Percentiles rank a stretch among this genome's conserved stretches.
Conservation (phyloP, 352 stramenopile genomes). For the Phytophthora sp. region DNA sequence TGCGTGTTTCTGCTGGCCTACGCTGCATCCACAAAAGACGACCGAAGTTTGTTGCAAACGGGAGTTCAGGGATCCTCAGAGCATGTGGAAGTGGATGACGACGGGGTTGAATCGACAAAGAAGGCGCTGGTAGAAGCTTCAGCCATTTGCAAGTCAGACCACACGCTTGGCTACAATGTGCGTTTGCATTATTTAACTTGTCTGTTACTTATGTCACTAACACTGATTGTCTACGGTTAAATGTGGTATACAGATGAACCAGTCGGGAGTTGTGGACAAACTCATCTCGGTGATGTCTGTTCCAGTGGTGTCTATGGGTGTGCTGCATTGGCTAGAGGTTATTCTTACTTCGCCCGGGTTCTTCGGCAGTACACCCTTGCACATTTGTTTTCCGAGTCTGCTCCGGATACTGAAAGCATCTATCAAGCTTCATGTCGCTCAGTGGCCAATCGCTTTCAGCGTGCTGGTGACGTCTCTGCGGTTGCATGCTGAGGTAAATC, state of each 20-base stretch:
- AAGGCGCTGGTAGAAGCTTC: constrained; percentile 75
- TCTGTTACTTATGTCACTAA: background rate
- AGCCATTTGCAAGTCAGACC: constrained; percentile 81
- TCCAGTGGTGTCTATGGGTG: constrained; percentile 87
- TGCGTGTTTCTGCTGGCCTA: constrained; percentile 81
- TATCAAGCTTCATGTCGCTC: constrained; percentile 76
- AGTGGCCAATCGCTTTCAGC: constrained; percentile 86
- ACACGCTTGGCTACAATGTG: constrained; percentile 89
- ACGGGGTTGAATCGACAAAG: constrained; percentile 69
- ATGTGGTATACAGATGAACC: constrained; percentile 74
- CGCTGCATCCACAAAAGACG: constrained; percentile 75
- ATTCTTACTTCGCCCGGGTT: constrained; percentile 76
- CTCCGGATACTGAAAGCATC: constrained; percentile 79
- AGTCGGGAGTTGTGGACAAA: constrained; percentile 83
- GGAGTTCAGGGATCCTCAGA: constrained; percentile 22
- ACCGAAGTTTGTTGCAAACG: constrained; percentile 75
- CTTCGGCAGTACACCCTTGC: constrained; percentile 83
- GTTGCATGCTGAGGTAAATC: constrained; percentile 80
- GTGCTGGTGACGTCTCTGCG: constrained; percentile 80
- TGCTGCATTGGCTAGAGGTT: constrained; percentile 84
- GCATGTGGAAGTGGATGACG: constrained; percentile 51
- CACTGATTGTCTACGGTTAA: background rate
- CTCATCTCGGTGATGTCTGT: constrained; percentile 78
- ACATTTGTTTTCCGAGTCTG: constrained; percentile 87
- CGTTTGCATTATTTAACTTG: constrained; percentile 12